Percentiles rank a stretch among this genome's conserved stretches.
Evolutionary conservation across 371 early-diverging fungal genomes (phyloP).

Genomic region (Thermomucor indicae-seudaticae): DNA sequence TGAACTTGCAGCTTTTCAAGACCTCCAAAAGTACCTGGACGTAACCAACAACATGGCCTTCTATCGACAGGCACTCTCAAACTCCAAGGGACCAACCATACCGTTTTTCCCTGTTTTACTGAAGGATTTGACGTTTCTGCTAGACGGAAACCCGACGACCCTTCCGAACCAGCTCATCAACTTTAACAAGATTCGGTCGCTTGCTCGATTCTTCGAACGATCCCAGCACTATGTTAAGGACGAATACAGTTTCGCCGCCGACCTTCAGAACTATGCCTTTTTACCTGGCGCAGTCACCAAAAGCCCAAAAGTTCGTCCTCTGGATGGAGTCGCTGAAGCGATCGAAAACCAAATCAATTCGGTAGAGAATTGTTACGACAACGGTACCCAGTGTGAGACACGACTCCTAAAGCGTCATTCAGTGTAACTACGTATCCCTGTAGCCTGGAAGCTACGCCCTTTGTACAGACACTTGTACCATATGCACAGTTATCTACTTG

Average conservation of each 20-base stretch:
- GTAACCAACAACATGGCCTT: constrained; percentile 39
- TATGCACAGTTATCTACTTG: too few relatives aligned
- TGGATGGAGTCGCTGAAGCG: not conserved
- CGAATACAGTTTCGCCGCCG: not conserved
- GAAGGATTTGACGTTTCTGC: constrained; percentile 41
- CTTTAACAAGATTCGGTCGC: constrained; percentile 31
- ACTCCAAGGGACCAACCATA: constrained; percentile 20
- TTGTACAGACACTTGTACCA: too few relatives aligned
- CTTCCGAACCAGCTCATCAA: constrained; percentile 17
- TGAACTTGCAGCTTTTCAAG: constrained; percentile 23
- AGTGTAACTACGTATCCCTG: too few relatives aligned
- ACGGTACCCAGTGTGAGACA: not conserved
- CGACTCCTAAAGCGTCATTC: too few relatives aligned
- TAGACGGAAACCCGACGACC: constrained; percentile 33
- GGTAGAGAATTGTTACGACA: not conserved
- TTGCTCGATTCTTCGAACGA: not conserved
- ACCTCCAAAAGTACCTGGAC: constrained; percentile 30
- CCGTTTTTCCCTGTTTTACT: constrained; percentile 43
- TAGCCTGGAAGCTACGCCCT: too few relatives aligned
- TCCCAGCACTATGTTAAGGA: not conserved
- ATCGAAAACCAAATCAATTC: not conserved
- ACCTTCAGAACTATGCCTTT: too few relatives aligned
- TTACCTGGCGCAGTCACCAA: too few relatives aligned
- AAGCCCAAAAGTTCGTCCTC: too few relatives aligned
- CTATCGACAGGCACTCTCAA: constrained; percentile 34